phyloP scores from a whole-genome alignment of 2,329 filamentous ascomycete genomes.

The Colletotrichum sp. region DNA sequence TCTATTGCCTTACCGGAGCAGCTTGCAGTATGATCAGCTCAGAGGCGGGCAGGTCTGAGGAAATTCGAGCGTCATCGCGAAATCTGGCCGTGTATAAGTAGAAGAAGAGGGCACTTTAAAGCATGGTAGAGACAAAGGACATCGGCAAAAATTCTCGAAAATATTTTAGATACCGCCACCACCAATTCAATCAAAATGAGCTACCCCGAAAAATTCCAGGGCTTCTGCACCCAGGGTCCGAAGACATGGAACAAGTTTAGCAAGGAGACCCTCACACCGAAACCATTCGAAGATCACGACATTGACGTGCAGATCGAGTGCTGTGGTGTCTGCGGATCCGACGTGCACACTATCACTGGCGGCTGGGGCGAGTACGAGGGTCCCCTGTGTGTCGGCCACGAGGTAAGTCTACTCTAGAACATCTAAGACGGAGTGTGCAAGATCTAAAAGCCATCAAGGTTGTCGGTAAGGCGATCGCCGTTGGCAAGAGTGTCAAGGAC shows the following conservation, averaged over 20 bases:
- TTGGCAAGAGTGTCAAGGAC: constrained; percentile 48
- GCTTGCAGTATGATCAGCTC: neutral
- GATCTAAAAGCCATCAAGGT: constrained; percentile 34
- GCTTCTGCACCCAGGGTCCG: constrained; percentile 47
- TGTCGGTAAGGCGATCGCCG: constrained; percentile 56
- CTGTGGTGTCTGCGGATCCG: constrained; percentile 68
- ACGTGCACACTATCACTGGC: constrained; percentile 63
- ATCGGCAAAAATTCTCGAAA: neutral
- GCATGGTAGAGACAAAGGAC: accelerated
- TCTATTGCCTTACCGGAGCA: neutral
- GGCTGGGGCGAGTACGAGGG: constrained; percentile 57
- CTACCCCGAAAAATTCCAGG: constrained; percentile 49
- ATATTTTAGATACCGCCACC: neutral
- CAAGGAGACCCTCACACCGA: constrained; percentile 40
- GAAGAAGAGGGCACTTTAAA: neutral
- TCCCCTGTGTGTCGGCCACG: constrained; percentile 62
- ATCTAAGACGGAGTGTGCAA: neutral
- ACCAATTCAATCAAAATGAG: constrained; percentile 34
- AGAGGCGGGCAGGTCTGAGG: neutral
- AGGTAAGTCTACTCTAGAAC: constrained; percentile 29
- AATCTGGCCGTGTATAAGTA: neutral
- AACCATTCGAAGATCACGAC: constrained; percentile 37
- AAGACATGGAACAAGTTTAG: constrained; percentile 47
- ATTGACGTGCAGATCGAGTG: constrained; percentile 73
- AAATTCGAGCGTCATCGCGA: constrained; percentile 2